These are phyloP conservation scores for Scortechinia acanthostroma DNA, from an alignment of 2,329 filamentous ascomycete genomes.

Conservation along the genomic window DNA sequence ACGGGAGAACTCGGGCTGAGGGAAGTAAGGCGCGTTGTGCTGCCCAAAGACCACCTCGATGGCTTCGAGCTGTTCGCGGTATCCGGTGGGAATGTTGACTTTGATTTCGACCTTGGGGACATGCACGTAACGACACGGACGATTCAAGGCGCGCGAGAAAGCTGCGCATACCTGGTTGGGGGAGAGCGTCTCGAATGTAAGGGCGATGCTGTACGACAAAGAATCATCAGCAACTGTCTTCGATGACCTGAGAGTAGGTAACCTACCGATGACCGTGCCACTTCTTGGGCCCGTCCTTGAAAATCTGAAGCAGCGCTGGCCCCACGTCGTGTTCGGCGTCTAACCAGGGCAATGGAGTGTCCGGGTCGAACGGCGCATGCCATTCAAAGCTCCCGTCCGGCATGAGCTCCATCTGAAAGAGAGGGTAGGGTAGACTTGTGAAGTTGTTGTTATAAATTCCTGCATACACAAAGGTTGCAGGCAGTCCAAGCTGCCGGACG, in stretches of 20 bases:
- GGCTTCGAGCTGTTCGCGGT: slow-evolving; percentile 53
- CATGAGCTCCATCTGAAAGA: slow-evolving; percentile 60
- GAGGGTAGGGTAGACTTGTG: slow-evolving; percentile 57
- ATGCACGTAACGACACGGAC: slow-evolving; percentile 47
- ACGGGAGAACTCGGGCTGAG: slow-evolving; percentile 43
- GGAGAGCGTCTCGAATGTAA: slow-evolving; percentile 55
- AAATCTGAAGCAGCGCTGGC: slow-evolving; percentile 55
- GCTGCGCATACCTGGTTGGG: slow-evolving; percentile 52
- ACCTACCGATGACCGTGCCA: slow-evolving; percentile 59
- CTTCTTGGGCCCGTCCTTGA: slow-evolving; percentile 56
- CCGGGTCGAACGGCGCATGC: slow-evolving; percentile 57
- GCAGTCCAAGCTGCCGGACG: slow-evolving; percentile 52
- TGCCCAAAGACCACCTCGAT: slow-evolving; percentile 52
- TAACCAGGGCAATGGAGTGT: slow-evolving; percentile 55
- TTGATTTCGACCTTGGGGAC: slow-evolving; percentile 48
- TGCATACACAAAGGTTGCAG: slow-evolving; percentile 57
- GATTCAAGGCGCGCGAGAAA: slow-evolving; percentile 48
- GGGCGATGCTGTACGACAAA: slow-evolving; percentile 45
- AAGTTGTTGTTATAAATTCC: slow-evolving; percentile 69
- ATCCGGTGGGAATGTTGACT: slow-evolving; percentile 50
- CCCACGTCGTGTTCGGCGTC: slow-evolving; percentile 63
- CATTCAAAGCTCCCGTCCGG: slow-evolving; percentile 54
- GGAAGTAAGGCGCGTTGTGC: slow-evolving; percentile 54
- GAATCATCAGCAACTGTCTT: slow-evolving; percentile 7
- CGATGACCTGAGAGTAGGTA: not conserved